Conservation (phyloP, 495 filamentous ascomycete species). For the Xylaria venustula region DNA sequence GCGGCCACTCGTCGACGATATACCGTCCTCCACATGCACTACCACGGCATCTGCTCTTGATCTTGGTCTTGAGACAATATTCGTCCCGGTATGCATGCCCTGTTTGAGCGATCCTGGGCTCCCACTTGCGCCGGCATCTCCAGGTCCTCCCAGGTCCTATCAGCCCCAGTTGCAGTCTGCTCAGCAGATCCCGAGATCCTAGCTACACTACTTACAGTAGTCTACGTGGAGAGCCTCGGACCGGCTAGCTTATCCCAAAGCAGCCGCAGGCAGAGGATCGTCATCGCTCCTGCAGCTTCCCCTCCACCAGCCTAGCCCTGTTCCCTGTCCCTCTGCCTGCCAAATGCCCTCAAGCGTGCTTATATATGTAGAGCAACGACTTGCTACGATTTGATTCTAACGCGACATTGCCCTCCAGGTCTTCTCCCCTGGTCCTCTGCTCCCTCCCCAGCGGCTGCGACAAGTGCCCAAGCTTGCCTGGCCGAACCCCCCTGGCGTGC, state of each 20-base stretch:
- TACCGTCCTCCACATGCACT: neutral
- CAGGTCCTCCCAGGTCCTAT: neutral
- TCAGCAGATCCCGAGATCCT: neutral
- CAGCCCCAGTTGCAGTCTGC: slow-evolving; percentile 1
- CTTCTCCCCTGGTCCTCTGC: neutral
- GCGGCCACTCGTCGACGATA: neutral
- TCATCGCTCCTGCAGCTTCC: slow-evolving; percentile 10
- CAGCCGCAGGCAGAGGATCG: slow-evolving; percentile 13
- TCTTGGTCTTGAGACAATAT: neutral
- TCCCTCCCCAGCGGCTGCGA: neutral
- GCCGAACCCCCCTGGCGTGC: neutral
- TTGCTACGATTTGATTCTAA: neutral
- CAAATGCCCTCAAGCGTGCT: neutral
- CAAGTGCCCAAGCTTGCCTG: neutral
- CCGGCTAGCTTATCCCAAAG: slow-evolving; percentile 13
- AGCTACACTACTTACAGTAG: neutral
- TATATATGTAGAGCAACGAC: neutral
- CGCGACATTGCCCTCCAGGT: neutral
- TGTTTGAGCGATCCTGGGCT: neutral
- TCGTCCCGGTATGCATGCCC: neutral
- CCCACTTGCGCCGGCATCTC: neutral
- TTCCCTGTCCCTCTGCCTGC: slow-evolving; percentile 3
- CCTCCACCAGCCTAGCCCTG: slow-evolving; percentile 2
- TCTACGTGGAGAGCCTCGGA: slow-evolving; percentile 3
- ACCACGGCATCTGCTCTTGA: neutral